Base-by-base conservation (phyloP, 257 asterid species). In the Lycium ferocissimum region DNA sequence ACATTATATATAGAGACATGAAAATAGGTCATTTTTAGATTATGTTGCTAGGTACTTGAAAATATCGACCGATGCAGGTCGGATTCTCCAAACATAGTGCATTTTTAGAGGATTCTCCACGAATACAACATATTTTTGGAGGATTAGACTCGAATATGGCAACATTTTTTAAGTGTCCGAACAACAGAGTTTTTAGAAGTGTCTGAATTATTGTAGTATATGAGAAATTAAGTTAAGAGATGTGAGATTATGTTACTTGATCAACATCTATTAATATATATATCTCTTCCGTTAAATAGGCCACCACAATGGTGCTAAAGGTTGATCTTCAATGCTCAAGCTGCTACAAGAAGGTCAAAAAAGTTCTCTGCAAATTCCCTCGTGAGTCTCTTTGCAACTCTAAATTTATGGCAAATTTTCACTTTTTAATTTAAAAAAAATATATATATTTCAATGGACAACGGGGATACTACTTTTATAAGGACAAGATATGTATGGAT, bases 341-440 rank as follows among this genome's bases (percentile, higher is more conserved):
- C 90, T 94, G 98, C 96, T 95, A 92, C 95, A 95, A 92, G 92
- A 93, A 95, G 90, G 58, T 92, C 90, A 94, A 92, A 90, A 94
- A 91, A 90, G 86, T 91, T 40, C 95, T 95, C 61, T 94, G 98
- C 95, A 89, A 89, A 90, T 89, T 92, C 65, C 99, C 99, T 75
- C 94, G 99, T 95, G 22, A 92, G 97, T 86, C 35, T 59, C 69
- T 49, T 78, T 78, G 63, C 47, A 76, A 51, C 62, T 76, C 6
- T 75, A 56, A 13, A 56, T 56, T 59, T 59, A 59, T 2, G 6
- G 33, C 4, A 5, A 75, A 73, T 5, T 10, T 47, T 20, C 10
- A 38, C 9, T 58, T 35, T 54, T 18, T 26, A 26, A 26, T 26
- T 26, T 26, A 26, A 26, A 26, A 26, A 26, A 26, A 26, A 26